Evolutionary conservation across 2,329 filamentous ascomycete species (phyloP).

Genomic region (Nothopassalora personata): DNA sequence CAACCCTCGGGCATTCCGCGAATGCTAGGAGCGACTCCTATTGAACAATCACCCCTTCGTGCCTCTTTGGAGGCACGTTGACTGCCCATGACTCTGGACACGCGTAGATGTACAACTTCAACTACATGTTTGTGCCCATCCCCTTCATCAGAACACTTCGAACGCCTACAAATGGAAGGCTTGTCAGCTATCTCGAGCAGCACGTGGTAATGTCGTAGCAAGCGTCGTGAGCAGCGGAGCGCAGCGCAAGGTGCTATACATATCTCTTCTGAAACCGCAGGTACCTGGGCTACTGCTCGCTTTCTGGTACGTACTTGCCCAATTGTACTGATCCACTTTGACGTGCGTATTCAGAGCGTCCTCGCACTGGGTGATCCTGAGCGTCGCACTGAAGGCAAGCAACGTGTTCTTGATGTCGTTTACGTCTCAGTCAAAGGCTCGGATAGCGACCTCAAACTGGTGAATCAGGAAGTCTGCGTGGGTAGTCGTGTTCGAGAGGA

Average conservation of each 20-base stretch:
- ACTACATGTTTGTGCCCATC: background rate
- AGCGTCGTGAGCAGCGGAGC: no score
- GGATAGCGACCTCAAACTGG: background rate
- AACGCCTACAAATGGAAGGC: background rate
- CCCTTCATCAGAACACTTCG: background rate
- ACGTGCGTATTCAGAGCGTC: background rate
- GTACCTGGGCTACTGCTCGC: no score
- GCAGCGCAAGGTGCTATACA: no score
- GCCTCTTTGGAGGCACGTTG: background rate
- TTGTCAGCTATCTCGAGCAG: no score
- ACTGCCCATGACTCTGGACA: background rate
- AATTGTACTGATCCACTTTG: background rate
- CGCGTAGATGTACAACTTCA: background rate
- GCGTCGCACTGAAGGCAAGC: background rate
- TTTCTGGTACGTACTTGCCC: background rate
- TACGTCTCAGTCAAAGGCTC: background rate
- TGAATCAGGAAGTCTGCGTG: background rate
- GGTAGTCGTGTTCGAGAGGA: background rate
- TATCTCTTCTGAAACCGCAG: no score
- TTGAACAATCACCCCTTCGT: background rate
- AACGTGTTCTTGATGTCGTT: background rate
- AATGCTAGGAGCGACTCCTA: background rate
- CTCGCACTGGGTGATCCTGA: background rate
- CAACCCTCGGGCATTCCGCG: background rate
- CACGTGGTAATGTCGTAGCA: no score